Base-by-base conservation (phyloP, 2,329 filamentous ascomycete species). In the Bimuria novae-zelandiae region DNA sequence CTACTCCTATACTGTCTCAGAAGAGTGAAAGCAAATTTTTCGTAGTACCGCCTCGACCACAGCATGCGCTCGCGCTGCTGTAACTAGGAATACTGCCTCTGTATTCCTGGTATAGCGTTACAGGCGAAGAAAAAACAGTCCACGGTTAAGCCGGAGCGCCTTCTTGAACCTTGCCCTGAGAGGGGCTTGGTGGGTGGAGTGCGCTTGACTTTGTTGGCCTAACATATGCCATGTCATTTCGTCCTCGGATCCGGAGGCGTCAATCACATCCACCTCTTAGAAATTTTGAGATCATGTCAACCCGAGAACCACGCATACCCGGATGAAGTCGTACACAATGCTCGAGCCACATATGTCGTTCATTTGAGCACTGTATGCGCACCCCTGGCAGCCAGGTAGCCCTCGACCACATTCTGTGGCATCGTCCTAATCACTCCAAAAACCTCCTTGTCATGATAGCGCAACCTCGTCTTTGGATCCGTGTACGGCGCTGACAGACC, bases 101-200 rank as follows among this genome's bases (percentile, higher is more conserved):
- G 87, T 87, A 81, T 80, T 84, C 83, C 91, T 89, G 89, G 91
- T 94, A 89, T 81, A 82, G 82, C 82, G 86, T 89, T 84, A 82
- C 75, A 75, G 90, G 91, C 92, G 88, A 81, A 96, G 84, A 96
- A 68, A 48, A 74, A 60, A 57, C 53, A 70, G 89, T 90, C 90
- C 89, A 88, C 90, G 88, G 96, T 94, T 96, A 96, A 97, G 92
- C 92, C 92, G 92, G 92, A 96, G 92, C 90, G 85, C 84, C 87
- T 88, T 87, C 86, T 92, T 87, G 84, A 90, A 87, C 85, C 83
- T 85, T 82, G 80, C 80, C 78, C 84, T 80, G 89, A 96, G 78
- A 95, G 89, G 84, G 80, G 74, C 74, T 77, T 80, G 86, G 85
- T 89, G 90, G 87, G 86, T 96, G 89, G 90, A 88, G 85, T 87